Evolutionary conservation across 768 basidiomycete species (phyloP).

Genomic region (Mycena rebaudengoi): DNA sequence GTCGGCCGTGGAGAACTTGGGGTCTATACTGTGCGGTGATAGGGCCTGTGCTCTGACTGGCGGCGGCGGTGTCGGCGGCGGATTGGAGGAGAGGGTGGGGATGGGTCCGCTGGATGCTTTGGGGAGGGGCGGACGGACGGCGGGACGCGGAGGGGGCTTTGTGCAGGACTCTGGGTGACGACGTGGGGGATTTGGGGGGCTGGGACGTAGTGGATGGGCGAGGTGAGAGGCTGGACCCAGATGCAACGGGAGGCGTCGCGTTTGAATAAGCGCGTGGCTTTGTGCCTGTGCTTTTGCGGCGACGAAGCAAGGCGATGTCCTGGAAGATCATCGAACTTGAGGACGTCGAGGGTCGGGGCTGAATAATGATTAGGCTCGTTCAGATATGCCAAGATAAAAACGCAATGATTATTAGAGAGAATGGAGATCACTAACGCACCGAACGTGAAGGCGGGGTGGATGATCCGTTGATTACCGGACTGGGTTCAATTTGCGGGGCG

Average conservation of each 20-base stretch:
- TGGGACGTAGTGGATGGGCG: conserved; percentile 6
- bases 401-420: not conserved
- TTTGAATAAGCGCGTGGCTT: conserved; percentile 32
- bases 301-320: conserved; percentile 36
- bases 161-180: conserved; percentile 22
- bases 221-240: not conserved
- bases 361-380: conserved; percentile 12
- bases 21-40: conserved; percentile 31
- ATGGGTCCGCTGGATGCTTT: conserved; percentile 17
- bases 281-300: conserved; percentile 44
- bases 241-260: conserved; percentile 19
- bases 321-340: conserved; percentile 15
- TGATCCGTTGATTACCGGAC: conserved; percentile 16
- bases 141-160: conserved; percentile 15
- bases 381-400: not conserved
- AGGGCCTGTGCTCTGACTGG: conserved; percentile 1
- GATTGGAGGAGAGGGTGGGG: conserved; percentile 6
- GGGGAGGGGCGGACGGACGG: conserved; percentile 18
- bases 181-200: conserved; percentile 11
- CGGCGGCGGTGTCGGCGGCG: conserved; percentile 14
- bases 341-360: conserved; percentile 15
- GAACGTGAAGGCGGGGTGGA: conserved; percentile 18
- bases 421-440: conserved; percentile 8
- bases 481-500: conserved; percentile 31
- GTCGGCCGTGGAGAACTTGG: conserved; percentile 67